Conservation (phyloP, 1,284 basidiomycete genomes). For the Puccinia coronata region DNA sequence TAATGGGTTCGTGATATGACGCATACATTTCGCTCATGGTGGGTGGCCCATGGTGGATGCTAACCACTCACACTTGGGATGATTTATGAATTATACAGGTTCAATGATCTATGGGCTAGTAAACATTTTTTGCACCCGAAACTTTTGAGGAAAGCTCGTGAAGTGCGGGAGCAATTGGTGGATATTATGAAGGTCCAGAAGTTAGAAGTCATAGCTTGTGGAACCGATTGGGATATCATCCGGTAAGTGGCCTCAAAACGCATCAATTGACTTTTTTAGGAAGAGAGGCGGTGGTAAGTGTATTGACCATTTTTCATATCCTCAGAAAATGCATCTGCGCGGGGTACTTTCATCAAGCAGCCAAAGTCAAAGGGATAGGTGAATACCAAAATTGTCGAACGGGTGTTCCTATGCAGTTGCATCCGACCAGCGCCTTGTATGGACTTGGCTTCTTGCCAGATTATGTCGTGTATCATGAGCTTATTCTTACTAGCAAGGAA, state of each 20-base stretch:
- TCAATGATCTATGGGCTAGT: conserved; percentile 87
- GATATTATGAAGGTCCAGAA: conserved; percentile 99
- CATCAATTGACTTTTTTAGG: not conserved
- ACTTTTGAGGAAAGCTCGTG: conserved; percentile 84
- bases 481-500: conserved; percentile 45
- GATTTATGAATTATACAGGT: conserved; percentile 50
- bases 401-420: conserved; percentile 84
- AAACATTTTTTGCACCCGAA: conserved; percentile 96
- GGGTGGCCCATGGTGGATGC: no score
- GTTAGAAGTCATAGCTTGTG: conserved; percentile 82
- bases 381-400: conserved; percentile 97
- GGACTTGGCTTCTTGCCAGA: conserved; percentile 80
- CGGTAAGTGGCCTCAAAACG: conserved; percentile 63
- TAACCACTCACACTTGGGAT: no score
- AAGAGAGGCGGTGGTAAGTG: not conserved
- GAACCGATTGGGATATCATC: conserved; percentile 92
- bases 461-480: conserved; percentile 37
- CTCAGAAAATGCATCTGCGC: conserved; percentile 92
- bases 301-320: conserved; percentile 8
- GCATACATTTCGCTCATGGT: no score
- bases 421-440: conserved; percentile 94
- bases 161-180: conserved; percentile 93
- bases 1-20: no score
- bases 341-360: conserved; percentile 99
- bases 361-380: conserved; percentile 94